Base-by-base conservation (phyloP, 108 stramenopile genomes). In the Cyclotella cryptica region DNA sequence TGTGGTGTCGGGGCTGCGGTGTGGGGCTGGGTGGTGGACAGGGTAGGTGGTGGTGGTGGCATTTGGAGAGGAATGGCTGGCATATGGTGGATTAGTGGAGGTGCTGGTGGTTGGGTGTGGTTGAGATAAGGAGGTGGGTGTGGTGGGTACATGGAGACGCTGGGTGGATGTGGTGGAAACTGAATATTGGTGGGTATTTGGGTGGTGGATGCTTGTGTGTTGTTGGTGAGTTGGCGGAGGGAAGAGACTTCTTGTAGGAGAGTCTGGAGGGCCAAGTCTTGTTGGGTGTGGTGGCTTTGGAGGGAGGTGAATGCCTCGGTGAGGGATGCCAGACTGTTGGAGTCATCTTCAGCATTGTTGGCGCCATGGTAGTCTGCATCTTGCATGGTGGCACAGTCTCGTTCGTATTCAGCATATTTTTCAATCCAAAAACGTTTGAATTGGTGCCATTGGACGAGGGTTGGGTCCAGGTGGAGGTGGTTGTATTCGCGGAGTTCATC, bases 351-450 rank as follows among this genome's bases (percentile, higher is more conserved):
- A n/a, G 47, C 47, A n/a, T 17, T n/a, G 47, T 9, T 49, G 47
- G 47, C 47, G 9, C 47, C 9, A 9, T 49, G 47, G 47, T 49
- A 49, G 9, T 3, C 15, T 1, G 15, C 18, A n/a, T n/a, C 47
- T 3, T 49, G 47, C 47, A 49, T 49, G 6, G 47, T 49, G 9
- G 47, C 9, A 9, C n/a, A 9, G 47, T 49, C 47, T 1, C 47
- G 47, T 6, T 35, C 6, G 55, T 24, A 55, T 9, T 55, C 55
- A 3, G 55, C 55, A 24, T 55, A 55, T 55, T 55, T 55, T 21
- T 55, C 55, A 19, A 55, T 24, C 55, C 55, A 55, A 22, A 55
- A n/a, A n/a, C n/a, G n/a, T n/a, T n/a, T n/a, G n/a, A n/a, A n/a
- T n/a, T 12, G 11, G 9, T 49, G 47, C 47, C 47, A 49, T 49